Evolutionary conservation across 495 filamentous ascomycete species (phyloP), one percentile per base, ranked within the genome.

Genomic region (Emericellopsis terricola): DNA sequence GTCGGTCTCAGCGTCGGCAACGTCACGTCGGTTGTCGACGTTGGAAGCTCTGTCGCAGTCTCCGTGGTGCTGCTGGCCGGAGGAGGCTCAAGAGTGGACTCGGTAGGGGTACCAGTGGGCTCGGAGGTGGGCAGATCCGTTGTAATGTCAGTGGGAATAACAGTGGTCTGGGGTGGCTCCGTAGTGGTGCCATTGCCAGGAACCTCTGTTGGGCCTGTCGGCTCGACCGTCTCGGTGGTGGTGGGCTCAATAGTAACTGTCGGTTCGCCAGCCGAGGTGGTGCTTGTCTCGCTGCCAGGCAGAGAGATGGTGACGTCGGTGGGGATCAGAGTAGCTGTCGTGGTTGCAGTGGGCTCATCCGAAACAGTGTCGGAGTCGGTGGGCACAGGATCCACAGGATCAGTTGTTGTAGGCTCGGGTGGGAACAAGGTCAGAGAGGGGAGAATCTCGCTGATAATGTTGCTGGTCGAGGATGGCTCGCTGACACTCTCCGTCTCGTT

Each of bases 161-260:
- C 13, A 15, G 27, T 28, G 8, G 47, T 39, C 32, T 24, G 30
- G 2, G 46, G 36, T 10, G 46, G 39, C 7, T 43, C 39, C 9
- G 49, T 31, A 0, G 41, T 31, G 2, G 44, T 38, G 21, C 36
- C 28, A 1, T 24, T 18, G 32, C 28, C 3, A 27, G 33, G 11
- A 9, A 14, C 28, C 2, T 37, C 17, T 28, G 27, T 43, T n/a
- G n/a, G n/a, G n/a, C n/a, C n/a, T n/a, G n/a, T n/a, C n/a, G n/a
- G n/a, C n/a, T n/a, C n/a, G 3, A 20, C 41, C 11, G 37, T 40
- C 9, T 6, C 6, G 37, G 11, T n/a, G 50, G 41, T 20, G 16
- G 17, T 4, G 29, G 13, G 14, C 8, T 11, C 29, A 11, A 16
- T 16, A 6, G 29, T 31, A 6, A n/a, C n/a, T n/a, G n/a, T n/a